Percentiles rank a stretch among this genome's conserved stretches.
phyloP scores from a whole-genome alignment of 148 eudicot species.

The Camellia sinensis region DNA sequence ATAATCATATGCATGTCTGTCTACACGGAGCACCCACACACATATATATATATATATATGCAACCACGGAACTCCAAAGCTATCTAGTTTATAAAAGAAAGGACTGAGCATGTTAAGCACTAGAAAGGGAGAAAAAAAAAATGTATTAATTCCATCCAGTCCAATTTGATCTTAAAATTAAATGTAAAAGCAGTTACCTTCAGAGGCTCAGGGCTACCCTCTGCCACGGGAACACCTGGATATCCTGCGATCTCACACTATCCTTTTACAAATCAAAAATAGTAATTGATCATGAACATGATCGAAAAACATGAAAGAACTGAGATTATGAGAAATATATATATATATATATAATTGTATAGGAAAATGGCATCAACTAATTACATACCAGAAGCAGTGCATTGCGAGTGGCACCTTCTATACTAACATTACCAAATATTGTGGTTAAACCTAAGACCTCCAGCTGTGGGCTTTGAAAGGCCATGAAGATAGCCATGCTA shows the following conservation, averaged over 20 bases:
- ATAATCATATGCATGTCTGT: too few species aligned
- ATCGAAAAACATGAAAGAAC: constrained; percentile 11
- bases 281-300: constrained; percentile 35
- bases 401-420: constrained; percentile 72
- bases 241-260: constrained; percentile 97
- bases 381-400: constrained; percentile 71
- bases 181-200: constrained; percentile 47
- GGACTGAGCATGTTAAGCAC: too few species aligned
- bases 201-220: constrained; percentile 80
- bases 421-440: constrained; percentile 76
- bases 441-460: constrained; percentile 82
- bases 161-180: background rate
- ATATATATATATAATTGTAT: background rate
- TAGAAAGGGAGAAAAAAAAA: too few species aligned
- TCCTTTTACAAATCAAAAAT: constrained; percentile 59
- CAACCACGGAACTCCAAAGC: too few species aligned
- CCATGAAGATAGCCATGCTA: constrained; percentile 87
- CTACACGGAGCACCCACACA: too few species aligned
- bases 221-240: constrained; percentile 82
- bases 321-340: background rate
- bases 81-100: too few species aligned
- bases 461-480: constrained; percentile 69
- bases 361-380: constrained; percentile 5
- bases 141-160: background rate
- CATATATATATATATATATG: too few species aligned